Conservation (phyloP, 257 asterid genomes). For the Solanum chaucha region DNA sequence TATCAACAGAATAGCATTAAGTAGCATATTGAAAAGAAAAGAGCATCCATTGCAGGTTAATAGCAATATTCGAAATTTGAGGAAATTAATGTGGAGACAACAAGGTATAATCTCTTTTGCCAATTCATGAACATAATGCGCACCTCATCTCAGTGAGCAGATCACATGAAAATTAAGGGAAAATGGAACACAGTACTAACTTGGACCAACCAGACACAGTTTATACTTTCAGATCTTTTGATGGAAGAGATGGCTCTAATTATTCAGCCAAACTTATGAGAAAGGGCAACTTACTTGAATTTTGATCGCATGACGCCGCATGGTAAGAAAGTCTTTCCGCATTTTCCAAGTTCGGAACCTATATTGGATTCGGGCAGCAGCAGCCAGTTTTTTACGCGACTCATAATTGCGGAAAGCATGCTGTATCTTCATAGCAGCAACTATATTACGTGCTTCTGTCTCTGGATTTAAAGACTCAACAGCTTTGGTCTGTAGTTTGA, state of each 20-base stretch:
- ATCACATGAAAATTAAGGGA: neutral
- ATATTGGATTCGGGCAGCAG: constrained; percentile 87
- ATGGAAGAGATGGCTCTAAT: neutral
- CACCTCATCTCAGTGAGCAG: neutral
- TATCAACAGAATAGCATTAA: neutral
- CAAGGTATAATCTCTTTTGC: neutral
- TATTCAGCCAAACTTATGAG: neutral
- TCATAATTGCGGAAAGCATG: constrained; percentile 83
- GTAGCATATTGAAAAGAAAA: neutral
- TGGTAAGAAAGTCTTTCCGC: constrained; percentile 68
- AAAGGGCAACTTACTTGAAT: constrained; percentile 56
- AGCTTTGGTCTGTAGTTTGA: constrained; percentile 33
- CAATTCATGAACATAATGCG: neutral
- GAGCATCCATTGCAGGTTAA: neutral
- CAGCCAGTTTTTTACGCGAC: constrained; percentile 53
- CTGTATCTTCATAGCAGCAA: constrained; percentile 97
- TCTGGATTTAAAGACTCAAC: constrained; percentile 63
- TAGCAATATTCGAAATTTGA: neutral
- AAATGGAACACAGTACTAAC: neutral
- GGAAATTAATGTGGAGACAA: neutral
- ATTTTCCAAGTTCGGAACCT: constrained; percentile 87
- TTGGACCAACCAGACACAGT: neutral
- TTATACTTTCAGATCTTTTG: neutral
- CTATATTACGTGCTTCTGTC: constrained; percentile 66
- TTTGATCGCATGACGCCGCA: constrained; percentile 74